Evolutionary conservation across 2,329 filamentous ascomycete genomes (phyloP), one percentile per base, ranked within the genome.

Genomic region (Cordyceps pruinosa): DNA sequence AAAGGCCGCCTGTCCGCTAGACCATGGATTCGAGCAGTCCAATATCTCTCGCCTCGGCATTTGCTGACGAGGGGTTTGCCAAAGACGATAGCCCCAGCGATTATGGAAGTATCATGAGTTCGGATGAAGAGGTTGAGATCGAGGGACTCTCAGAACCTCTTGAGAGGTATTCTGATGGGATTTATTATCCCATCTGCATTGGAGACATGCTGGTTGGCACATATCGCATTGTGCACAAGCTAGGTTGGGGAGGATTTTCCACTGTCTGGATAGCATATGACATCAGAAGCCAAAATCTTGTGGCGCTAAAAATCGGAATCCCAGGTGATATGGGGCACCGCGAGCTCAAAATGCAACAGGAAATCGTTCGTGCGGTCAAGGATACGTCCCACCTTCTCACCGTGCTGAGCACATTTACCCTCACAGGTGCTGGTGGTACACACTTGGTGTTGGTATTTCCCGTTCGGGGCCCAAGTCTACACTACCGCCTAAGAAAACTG

Each of bases 251-350:
- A 26, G 69, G 69, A 12, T 74, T 65, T 62, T 74, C 72, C 6
- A 77, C 74, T 3, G 73, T 76, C 48, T 77, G 73, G 75, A 69
- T 77, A 57, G 73, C 69, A 35, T 46, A 61, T 32, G 55, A 59
- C 23, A 47, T 59, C 21, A 30, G 30, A 9, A 41, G 7, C 7
- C 15, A 49, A 17, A 56, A 13, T 19, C 46, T 60, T 15, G 52
- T 62, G 47, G 59, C 60, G 19, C 59, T 62, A 13, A 62, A 59
- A 34, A 58, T 61, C 26, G 56, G 59, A 34, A 49, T 34, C 26
- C 50, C 53, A 19, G 49, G 56, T 13, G 32, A 45, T 3, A 15
- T 50, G 28, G 58, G 13, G 23, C 58, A 58, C 23, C 39, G 45
- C 13, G 44, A 47, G n/a, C 44, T 47, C n/a, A 13, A 47, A 19